A percentile compares a stretch with the other conserved stretches of the same genome.
Evolutionary conservation across 208 protist species (phyloP).

Genomic region (Crithidia acanthocephali): DNA sequence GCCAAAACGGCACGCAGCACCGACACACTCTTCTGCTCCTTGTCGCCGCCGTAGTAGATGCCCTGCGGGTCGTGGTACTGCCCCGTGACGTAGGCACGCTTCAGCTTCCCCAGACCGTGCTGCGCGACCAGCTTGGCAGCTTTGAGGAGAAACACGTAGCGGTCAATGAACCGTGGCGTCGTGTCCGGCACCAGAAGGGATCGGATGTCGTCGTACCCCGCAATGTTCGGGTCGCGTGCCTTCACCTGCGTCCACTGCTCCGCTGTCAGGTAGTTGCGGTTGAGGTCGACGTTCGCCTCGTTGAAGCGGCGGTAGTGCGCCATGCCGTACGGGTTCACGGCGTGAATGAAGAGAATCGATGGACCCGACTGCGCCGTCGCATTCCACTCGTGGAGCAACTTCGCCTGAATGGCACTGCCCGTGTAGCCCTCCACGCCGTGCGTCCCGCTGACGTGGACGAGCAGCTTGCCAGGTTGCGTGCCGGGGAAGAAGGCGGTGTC

Average conservation of each 20-base stretch:
- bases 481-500: conserved; percentile 81
- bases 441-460: conserved; percentile 80
- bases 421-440: conserved; percentile 89
- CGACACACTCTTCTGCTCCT: conserved; percentile 63
- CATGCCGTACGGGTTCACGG: conserved; percentile 90
- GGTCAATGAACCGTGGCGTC: conserved; percentile 72
- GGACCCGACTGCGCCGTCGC: conserved; percentile 47
- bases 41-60: conserved; percentile 75
- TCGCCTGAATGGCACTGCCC: conserved; percentile 81
- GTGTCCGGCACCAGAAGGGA: conserved; percentile 30
- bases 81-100: conserved; percentile 58
- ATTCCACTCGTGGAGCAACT: conserved; percentile 73
- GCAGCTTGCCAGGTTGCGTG: conserved; percentile 46
- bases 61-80: conserved; percentile 79
- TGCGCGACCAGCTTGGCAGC: conserved; percentile 31
- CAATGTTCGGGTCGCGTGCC: conserved; percentile 41
- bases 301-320: conserved; percentile 76
- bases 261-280: conserved; percentile 74
- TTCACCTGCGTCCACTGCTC: conserved; percentile 60
- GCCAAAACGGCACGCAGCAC: conserved; percentile 60
- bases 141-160: conserved; percentile 61
- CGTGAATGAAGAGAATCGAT: conserved; percentile 87
- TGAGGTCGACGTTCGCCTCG: conserved; percentile 89
- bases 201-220: conserved; percentile 56
- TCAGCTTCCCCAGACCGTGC: conserved; percentile 51